These are phyloP conservation scores for Epichloe amarillans DNA, from an alignment of 2,329 filamentous ascomycete genomes.

Conservation along the genomic window DNA sequence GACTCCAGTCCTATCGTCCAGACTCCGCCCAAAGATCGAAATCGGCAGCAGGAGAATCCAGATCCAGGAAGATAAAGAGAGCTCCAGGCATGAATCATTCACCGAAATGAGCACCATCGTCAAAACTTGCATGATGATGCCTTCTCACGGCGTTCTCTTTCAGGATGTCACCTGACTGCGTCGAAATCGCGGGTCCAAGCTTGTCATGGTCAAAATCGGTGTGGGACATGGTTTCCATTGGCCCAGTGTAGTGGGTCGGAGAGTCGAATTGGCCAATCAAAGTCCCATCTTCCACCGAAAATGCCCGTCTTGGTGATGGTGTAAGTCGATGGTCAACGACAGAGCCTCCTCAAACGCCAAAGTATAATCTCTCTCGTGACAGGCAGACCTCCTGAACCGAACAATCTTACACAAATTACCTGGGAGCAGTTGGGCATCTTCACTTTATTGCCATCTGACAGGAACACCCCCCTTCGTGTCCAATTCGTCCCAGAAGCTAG, in stretches of 20 bases:
- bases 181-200: slow-evolving; percentile 3
- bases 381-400: slow-evolving; percentile 24
- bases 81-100: not conserved
- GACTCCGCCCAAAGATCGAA: not conserved
- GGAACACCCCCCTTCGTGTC: slow-evolving; percentile 17
- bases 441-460: slow-evolving; percentile 25
- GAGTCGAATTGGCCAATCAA: slow-evolving; percentile 16
- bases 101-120: not conserved
- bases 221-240: slow-evolving; percentile 18
- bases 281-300: slow-evolving; percentile 16
- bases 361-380: slow-evolving; percentile 26
- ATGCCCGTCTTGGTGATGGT: slow-evolving; percentile 21
- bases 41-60: not conserved
- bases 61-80: not conserved
- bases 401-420: slow-evolving; percentile 26
- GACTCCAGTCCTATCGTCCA: not conserved
- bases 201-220: slow-evolving; percentile 16
- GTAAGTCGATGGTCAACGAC: slow-evolving; percentile 23
- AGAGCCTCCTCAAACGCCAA: slow-evolving; percentile 23
- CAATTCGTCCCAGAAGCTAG: slow-evolving; percentile 22
- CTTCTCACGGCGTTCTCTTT: not conserved
- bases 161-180: slow-evolving; percentile 12
- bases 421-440: slow-evolving; percentile 26
- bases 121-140: not conserved
- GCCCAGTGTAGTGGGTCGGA: slow-evolving; percentile 10